phyloP scores from a whole-genome alignment of 768 basidiomycete genomes.

The Sarcodon aspratus region DNA sequence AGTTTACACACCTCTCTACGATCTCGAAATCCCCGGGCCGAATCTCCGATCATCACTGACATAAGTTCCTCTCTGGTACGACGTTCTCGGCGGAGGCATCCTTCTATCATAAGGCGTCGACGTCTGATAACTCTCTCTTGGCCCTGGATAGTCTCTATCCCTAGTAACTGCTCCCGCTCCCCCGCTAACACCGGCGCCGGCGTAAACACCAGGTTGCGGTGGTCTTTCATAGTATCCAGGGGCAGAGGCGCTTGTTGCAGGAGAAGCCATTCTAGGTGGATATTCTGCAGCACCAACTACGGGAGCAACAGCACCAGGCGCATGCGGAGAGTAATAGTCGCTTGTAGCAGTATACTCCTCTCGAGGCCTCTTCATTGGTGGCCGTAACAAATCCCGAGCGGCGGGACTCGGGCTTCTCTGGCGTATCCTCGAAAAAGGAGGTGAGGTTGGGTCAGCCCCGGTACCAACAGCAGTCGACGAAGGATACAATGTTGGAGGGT shows the following conservation, averaged over 20 bases:
- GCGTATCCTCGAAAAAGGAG: constrained; percentile 12
- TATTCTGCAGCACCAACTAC: background rate
- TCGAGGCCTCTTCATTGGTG: constrained; percentile 15
- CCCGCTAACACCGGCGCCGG: background rate
- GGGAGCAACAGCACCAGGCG: background rate
- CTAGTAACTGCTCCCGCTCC: background rate
- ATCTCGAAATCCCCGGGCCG: background rate
- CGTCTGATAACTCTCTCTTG: background rate
- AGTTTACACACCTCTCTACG: no score
- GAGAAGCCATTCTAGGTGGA: background rate
- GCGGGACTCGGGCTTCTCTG: constrained; percentile 16
- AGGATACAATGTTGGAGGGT: constrained; percentile 9
- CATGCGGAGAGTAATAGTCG: background rate
- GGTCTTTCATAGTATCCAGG: background rate
- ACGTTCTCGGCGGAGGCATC: background rate
- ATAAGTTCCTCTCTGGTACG: background rate
- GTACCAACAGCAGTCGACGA: constrained; percentile 1
- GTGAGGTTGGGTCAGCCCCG: constrained; percentile 2
- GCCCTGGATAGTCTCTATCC: background rate
- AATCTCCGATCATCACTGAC: background rate
- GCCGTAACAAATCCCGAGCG: constrained; percentile 13
- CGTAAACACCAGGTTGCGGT: background rate
- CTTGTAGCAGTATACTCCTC: constrained; percentile 8
- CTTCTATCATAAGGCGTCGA: background rate
- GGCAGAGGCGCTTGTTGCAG: background rate